Conservation (phyloP, 192 early-diverging fungal genomes). For the Ambispora gerdemannii region DNA sequence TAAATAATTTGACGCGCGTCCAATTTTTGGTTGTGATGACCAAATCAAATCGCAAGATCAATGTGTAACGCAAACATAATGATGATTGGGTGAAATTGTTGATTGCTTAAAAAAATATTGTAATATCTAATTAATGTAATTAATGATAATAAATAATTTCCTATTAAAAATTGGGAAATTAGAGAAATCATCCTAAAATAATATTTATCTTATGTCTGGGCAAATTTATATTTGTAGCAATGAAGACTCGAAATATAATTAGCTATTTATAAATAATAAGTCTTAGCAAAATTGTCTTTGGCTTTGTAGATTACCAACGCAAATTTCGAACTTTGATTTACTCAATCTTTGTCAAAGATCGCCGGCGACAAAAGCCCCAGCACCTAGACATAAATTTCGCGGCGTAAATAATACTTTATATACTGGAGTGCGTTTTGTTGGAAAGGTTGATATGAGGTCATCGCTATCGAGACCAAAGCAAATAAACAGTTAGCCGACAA, state of each 20-base stretch:
- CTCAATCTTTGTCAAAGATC: neutral
- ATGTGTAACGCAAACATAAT: no score
- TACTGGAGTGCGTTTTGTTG: constrained; percentile 90
- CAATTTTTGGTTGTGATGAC: no score
- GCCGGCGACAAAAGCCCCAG: constrained; percentile 64
- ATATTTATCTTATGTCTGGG: no score
- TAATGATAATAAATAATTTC: no score
- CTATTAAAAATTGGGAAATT: no score
- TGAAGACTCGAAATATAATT: neutral
- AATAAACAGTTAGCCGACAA: neutral
- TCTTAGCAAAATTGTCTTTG: no score
- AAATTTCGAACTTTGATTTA: neutral
- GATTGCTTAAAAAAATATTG: no score
- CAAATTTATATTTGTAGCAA: neutral
- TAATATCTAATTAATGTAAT: no score
- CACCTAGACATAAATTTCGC: constrained; percentile 80
- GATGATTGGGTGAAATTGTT: no score
- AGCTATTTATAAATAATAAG: neutral
- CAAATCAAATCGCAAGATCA: no score
- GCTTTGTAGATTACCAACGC: no score
- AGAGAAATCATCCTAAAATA: no score
- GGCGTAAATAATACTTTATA: constrained; percentile 80
- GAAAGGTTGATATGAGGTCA: constrained; percentile 70
- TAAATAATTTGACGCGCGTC: neutral
- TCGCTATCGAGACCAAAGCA: constrained; percentile 30